Base-by-base conservation (phyloP, 1,284 basidiomycete species). In the Puccinia horiana region DNA sequence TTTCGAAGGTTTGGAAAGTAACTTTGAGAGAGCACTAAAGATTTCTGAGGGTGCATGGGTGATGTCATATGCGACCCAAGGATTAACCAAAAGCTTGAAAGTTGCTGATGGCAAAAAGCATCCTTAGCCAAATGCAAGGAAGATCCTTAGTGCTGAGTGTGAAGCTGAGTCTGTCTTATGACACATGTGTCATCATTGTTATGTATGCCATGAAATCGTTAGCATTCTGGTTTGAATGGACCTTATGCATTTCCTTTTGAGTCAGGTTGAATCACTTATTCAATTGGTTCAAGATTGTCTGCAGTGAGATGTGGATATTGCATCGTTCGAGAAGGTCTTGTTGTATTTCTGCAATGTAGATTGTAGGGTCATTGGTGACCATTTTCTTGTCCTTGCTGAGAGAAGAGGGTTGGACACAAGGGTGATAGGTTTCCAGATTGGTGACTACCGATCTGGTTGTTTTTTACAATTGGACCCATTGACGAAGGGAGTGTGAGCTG, bases 321-420 rank as follows among this genome's bases (percentile, higher is more conserved):
- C 12, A 26, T 70, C 12, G 3, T 18, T 70, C 67, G 2, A 70
- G 44, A 4, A 70, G n/a, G 5, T 6, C 12, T 12, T 37, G 67
- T n/a, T 44, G 67, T 12, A 70, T 70, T 44, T 70, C 67, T 6
- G 37, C 67, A 37, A 42, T 35, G 40, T 70, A 70, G 40, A 70
- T 40, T 3, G 67, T 70, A 42, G 67, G 67, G 12, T 44, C 35
- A 37, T 70, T 26, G 5, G 35, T 42, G 3, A 70, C 67, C 37
- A 70, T 11, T 23, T 70, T n/a, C n/a, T 70, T 35, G 2, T 70
- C 67, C 2, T 42, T 12, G 14, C n/a, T 40, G 4, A 70, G 67
- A 16, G 37, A 11, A 6, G 42, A 70, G 6, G 67, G 67, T 18
- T 35, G 8, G 2, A 6, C 67, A 3, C 44, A 4, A 3, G 20